A percentile compares a stretch with the other conserved stretches of the same genome.
These are phyloP conservation scores for Aspergillus clavatus DNA, from an alignment of 2,329 filamentous ascomycete genomes.

Conservation along the genomic window DNA sequence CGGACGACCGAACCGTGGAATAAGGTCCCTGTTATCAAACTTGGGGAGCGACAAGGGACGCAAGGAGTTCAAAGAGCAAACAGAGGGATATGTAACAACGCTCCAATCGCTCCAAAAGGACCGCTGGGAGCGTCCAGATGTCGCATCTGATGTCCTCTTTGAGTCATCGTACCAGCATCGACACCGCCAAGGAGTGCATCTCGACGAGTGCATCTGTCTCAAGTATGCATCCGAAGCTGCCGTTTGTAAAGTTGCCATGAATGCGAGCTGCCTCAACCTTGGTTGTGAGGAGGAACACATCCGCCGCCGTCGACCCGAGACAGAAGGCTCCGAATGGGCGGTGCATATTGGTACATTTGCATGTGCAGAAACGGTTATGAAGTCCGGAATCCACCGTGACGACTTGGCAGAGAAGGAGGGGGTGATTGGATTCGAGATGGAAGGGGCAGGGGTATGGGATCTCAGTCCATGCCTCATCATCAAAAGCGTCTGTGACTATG, in stretches of 20 bases:
- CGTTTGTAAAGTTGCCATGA: conserved; percentile 9
- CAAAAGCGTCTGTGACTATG: conserved; percentile 17
- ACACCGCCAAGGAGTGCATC: not conserved
- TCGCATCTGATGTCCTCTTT: not conserved
- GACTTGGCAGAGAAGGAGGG: conserved; percentile 1
- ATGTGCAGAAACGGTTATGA: conserved; percentile 11
- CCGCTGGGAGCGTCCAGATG: not conserved
- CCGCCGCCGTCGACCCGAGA: not conserved
- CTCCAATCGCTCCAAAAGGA: not conserved
- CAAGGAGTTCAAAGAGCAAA: not conserved
- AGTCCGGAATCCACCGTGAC: conserved; percentile 11
- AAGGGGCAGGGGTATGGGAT: conserved; percentile 10
- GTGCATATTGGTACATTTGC: conserved; percentile 8
- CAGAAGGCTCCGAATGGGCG: not conserved
- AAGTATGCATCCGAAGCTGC: conserved; percentile 1
- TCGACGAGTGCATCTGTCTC: not conserved
- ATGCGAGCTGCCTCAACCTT: conserved; percentile 4
- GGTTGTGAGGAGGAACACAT: conserved; percentile 3
- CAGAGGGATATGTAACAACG: not conserved
- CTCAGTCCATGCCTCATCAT: conserved; percentile 9
- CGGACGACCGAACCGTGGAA: not conserved
- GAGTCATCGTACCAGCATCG: not conserved
- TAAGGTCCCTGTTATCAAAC: not conserved
- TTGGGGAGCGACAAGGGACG: not conserved
- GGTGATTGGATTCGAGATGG: conserved; percentile 1